Evolutionary conservation across 148 eudicot species (phyloP).

Genomic region (Rhododendron mucronatum): DNA sequence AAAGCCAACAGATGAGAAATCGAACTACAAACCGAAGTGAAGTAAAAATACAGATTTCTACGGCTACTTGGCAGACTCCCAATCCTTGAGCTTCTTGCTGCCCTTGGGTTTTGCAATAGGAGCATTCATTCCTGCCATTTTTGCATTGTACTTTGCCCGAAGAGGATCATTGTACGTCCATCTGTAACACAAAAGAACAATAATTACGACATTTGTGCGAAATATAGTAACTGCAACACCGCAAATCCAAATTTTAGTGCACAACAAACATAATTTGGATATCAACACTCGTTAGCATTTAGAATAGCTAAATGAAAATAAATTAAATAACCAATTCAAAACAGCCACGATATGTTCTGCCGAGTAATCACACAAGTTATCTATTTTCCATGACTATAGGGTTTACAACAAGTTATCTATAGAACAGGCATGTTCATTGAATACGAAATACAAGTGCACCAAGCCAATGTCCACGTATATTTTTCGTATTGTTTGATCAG

Average conservation of each 20-base stretch:
- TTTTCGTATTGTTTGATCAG: neutral
- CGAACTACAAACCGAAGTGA: neutral
- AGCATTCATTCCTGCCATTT: constrained; percentile 29
- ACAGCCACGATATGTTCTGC: neutral
- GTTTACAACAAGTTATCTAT: neutral
- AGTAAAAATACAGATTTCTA: neutral
- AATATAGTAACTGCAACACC: neutral
- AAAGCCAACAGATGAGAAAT: neutral
- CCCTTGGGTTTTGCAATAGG: constrained; percentile 27
- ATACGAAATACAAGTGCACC: neutral
- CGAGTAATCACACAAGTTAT: neutral
- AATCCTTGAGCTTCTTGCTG: constrained; percentile 18
- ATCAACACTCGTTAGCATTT: no score
- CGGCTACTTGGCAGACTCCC: neutral
- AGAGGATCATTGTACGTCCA: constrained; percentile 15
- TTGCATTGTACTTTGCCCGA: constrained; percentile 23
- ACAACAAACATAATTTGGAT: neutral
- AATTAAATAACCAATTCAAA: neutral
- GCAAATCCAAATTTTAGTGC: neutral
- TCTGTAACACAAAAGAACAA: neutral
- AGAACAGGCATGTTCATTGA: neutral
- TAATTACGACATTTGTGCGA: neutral
- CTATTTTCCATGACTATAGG: neutral
- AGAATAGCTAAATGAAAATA: neutral
- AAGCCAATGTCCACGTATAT: neutral